Evolutionary conservation across 164 flowering plant species (phyloP), one percentile per base, ranked within the genome.

Genomic region (Vitis vinifera): DNA sequence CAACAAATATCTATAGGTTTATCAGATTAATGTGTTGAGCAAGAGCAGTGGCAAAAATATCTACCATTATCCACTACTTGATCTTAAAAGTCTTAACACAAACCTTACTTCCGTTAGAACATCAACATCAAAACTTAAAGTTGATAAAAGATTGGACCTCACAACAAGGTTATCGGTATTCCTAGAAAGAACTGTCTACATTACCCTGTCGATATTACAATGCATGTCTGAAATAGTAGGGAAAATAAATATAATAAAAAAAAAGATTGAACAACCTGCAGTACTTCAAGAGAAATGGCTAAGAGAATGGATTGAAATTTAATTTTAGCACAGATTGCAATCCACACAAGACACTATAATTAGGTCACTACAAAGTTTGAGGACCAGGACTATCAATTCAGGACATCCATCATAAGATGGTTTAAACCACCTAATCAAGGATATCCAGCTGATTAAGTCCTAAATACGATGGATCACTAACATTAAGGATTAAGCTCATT

Each of bases 101-200:
- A 72, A 63, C 53, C 31, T 19, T 55, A 16, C 47, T 55, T 50
- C 59, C 14, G 9, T 62, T 51, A 69, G 65, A 73, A 73, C 12
- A 47, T 47, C n/a, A 23, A 71, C 29, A 19, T 8, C 51, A n/a
- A 58, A 59, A 16, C 51, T 9, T 19, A 14, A 37, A 37, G 44
- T 37, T 37, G 4, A 3, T 37, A 3, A 37, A 37, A 37, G 4
- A 3, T 37, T 3, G 44, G 44, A 6, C 7, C 44, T 37, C 44
- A 37, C 44, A 37, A 37, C 4, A 37, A 37, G 44, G 8, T 37
- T 6, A 37, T 37, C 7, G 7, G 44, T 6, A 37, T 37, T 37
- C 44, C 44, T 3, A 37, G 44, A 37, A 37, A 37, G 44, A 37
- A 37, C 7, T 0, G 0, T 23, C 44, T 37, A 37, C 0, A 37